These are phyloP conservation scores for Pachysandra terminalis DNA, from an alignment of 164 flowering plant genomes.

Conservation along the genomic window DNA sequence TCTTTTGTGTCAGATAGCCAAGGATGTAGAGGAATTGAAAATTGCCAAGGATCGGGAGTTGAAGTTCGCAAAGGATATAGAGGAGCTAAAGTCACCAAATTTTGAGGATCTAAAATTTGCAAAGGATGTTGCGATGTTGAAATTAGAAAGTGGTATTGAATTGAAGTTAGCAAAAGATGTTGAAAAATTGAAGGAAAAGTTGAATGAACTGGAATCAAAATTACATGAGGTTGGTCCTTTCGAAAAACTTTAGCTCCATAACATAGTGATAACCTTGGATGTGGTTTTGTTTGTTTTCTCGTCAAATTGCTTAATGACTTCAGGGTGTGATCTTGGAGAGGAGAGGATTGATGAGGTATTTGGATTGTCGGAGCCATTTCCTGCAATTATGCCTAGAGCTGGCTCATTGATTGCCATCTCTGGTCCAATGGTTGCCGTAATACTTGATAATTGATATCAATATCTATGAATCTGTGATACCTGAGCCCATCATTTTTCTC, in stretches of 20 bases:
- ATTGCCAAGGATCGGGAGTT: background rate
- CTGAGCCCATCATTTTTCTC: no score
- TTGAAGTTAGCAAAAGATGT: constrained; percentile 5
- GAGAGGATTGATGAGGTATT: background rate
- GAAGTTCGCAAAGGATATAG: no score
- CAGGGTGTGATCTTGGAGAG: background rate
- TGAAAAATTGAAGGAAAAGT: constrained; percentile 51
- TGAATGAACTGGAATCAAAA: constrained; percentile 48
- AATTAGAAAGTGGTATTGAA: constrained; percentile 18
- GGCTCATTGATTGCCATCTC: background rate
- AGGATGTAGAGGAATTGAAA: constrained; percentile 3
- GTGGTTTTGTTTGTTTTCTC: background rate
- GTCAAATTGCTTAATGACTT: background rate
- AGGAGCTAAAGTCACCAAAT: constrained; percentile 4
- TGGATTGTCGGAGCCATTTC: background rate
- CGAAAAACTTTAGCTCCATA: background rate
- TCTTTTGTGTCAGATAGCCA: constrained; percentile 17
- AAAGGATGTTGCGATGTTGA: constrained; percentile 15
- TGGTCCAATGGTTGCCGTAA: background rate
- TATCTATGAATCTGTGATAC: no score
- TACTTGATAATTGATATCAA: no score
- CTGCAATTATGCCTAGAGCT: background rate
- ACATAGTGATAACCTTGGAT: background rate
- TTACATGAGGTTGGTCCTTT: constrained; percentile 47
- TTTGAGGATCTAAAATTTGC: constrained; percentile 4